These are phyloP conservation scores for Neurospora sp. DNA, from an alignment of 495 filamentous ascomycete genomes.

Conservation along the genomic window DNA sequence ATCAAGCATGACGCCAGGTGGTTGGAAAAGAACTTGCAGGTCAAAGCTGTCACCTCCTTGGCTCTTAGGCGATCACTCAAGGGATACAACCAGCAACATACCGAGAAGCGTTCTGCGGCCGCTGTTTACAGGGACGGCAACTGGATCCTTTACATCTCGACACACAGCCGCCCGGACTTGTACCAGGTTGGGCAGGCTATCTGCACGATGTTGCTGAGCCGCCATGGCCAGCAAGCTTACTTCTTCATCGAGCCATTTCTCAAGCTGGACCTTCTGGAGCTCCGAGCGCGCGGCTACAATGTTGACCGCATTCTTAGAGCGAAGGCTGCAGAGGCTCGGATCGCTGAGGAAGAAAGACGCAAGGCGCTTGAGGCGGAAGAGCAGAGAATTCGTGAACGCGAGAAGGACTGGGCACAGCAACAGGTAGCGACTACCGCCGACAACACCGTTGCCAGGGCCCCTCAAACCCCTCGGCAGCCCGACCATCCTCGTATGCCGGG, in stretches of 20 bases:
- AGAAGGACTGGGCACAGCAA: conserved; percentile 45
- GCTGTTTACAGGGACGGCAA: conserved; percentile 19
- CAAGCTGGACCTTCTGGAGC: conserved; percentile 59
- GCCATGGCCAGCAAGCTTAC: conserved; percentile 76
- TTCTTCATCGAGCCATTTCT: conserved; percentile 82
- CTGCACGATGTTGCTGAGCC: conserved; percentile 62
- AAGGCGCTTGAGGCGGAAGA: conserved; percentile 70
- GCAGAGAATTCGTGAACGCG: conserved; percentile 47
- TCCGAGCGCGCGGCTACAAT: conserved; percentile 82
- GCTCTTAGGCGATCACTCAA: conserved; percentile 61
- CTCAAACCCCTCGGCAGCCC: neutral
- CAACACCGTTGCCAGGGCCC: conserved; percentile 51
- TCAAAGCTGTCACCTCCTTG: conserved; percentile 67
- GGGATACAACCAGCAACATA: conserved; percentile 53
- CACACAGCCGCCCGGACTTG: conserved; percentile 53
- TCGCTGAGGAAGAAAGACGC: conserved; percentile 71
- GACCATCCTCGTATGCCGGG: conserved; percentile 19
- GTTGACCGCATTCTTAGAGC: conserved; percentile 82
- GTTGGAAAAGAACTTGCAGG: conserved; percentile 75
- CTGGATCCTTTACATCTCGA: conserved; percentile 40
- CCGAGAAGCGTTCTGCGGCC: conserved; percentile 59
- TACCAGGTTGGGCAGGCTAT: conserved; percentile 85
- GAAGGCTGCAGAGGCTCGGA: conserved; percentile 71
- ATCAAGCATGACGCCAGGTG: conserved; percentile 78
- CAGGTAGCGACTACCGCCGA: conserved; percentile 17